phyloP scores from a whole-genome alignment of 164 flowering plant genomes.

The Tinospora cordifolia region DNA sequence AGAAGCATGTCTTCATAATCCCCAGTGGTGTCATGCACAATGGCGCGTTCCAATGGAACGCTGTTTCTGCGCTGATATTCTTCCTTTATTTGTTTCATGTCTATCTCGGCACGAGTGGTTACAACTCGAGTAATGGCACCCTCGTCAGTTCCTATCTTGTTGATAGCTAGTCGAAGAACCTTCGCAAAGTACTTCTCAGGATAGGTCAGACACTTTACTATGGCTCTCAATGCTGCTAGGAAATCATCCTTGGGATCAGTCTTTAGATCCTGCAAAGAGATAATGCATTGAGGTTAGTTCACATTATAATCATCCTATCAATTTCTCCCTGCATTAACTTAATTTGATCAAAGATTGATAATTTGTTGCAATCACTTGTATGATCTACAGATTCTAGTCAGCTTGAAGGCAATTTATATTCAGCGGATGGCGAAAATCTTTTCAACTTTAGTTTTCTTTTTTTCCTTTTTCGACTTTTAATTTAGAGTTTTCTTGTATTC shows the following conservation, averaged over 20 bases:
- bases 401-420: too few species aligned
- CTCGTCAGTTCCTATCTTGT: slow-evolving; percentile 55
- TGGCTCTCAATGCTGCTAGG: slow-evolving; percentile 32
- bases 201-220: slow-evolving; percentile 39
- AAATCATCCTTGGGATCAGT: slow-evolving; percentile 43
- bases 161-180: slow-evolving; percentile 41
- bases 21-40: slow-evolving; percentile 44
- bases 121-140: slow-evolving; percentile 59
- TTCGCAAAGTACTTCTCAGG: slow-evolving; percentile 62
- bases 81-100: slow-evolving; percentile 46
- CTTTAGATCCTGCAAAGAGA: slow-evolving; percentile 41
- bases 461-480: too few species aligned
- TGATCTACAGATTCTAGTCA: too few species aligned
- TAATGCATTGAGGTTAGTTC: background rate
- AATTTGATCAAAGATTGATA: too few species aligned
- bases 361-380: too few species aligned
- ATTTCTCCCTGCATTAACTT: too few species aligned
- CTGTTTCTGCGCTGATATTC: slow-evolving; percentile 46
- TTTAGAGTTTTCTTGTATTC: too few species aligned
- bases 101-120: slow-evolving; percentile 54
- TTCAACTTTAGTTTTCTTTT: too few species aligned
- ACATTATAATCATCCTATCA: background rate
- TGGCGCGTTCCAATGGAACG: slow-evolving; percentile 46
- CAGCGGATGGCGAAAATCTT: too few species aligned
- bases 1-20: slow-evolving; percentile 55